Percentiles rank a stretch among this genome's conserved stretches.
Evolutionary conservation across 2,329 filamentous ascomycete species (phyloP).

Genomic region (Catunica adiposa): DNA sequence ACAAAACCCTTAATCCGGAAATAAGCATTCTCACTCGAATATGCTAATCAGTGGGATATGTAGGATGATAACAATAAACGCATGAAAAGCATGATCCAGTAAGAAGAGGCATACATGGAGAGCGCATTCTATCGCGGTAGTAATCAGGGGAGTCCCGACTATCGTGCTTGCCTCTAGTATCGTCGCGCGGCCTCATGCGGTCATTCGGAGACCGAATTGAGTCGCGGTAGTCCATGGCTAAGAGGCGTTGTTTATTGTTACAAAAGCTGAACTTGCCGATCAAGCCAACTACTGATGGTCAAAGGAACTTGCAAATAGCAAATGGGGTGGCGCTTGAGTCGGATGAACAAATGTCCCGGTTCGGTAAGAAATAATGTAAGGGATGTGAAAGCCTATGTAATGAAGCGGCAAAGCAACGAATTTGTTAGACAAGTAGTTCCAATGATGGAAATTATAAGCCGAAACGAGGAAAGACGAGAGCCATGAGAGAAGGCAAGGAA

Average conservation of each 20-base stretch:
- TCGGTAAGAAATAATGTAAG: conserved; percentile 12
- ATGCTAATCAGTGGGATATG: not conserved
- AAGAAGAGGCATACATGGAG: conserved; percentile 43
- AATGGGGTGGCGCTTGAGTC: too few species aligned
- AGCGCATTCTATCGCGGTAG: conserved; percentile 39
- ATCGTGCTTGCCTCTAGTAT: conserved; percentile 34
- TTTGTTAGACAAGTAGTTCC: conserved; percentile 39
- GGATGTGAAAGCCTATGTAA: conserved; percentile 28
- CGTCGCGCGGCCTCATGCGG: conserved; percentile 36
- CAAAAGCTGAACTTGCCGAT: not conserved
- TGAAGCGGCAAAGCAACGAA: conserved; percentile 21
- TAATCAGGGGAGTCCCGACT: conserved; percentile 30
- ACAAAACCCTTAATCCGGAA: not conserved
- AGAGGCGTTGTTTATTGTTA: too few species aligned
- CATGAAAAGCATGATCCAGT: conserved; percentile 2
- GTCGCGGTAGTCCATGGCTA: conserved; percentile 43
- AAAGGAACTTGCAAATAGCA: conserved; percentile 14
- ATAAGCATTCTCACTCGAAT: not conserved
- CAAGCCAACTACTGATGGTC: not conserved
- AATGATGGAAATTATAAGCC: conserved; percentile 16
- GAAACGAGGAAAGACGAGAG: conserved; percentile 10
- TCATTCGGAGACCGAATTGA: conserved; percentile 36
- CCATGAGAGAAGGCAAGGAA: not conserved
- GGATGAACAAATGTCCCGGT: not conserved
- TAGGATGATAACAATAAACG: not conserved